These are phyloP conservation scores for Diaporthe capsici DNA, from an alignment of 2,329 filamentous ascomycete genomes.

Conservation along the genomic window DNA sequence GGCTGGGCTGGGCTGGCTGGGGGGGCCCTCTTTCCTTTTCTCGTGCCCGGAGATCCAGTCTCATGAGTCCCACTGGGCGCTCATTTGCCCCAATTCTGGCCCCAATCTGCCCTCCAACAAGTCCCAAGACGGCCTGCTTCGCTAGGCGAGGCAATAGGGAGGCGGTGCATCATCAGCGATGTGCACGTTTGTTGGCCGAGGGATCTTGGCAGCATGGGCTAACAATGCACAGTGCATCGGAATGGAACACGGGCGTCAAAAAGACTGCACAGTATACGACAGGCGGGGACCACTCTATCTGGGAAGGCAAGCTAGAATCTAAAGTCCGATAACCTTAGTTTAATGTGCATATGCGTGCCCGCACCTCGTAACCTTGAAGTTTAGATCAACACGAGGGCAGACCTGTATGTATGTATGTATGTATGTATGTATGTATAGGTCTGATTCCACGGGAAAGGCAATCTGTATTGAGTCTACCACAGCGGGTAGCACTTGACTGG, in stretches of 20 bases:
- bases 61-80: conserved; percentile 12
- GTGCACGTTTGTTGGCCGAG: conserved; percentile 28
- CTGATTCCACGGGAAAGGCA: not conserved
- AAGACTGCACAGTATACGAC: not conserved
- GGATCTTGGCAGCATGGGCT: conserved; percentile 23
- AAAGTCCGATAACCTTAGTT: conserved; percentile 19
- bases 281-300: not conserved
- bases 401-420: not conserved
- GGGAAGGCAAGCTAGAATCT: not conserved
- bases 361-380: not conserved
- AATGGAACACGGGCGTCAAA: not conserved
- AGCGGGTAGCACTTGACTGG: not conserved
- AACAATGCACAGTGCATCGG: conserved; percentile 31
- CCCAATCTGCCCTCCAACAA: conserved; percentile 28
- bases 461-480: not conserved
- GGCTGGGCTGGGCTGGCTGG: conserved; percentile 16
- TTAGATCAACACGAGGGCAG: not conserved
- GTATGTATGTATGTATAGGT: too few relatives aligned
- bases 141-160: conserved; percentile 22
- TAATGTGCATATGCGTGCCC: not conserved
- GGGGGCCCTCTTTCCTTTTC: conserved; percentile 25
- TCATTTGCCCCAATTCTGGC: conserved; percentile 25
- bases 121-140: conserved; percentile 6
- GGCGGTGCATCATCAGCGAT: conserved; percentile 28
- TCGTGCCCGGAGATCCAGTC: conserved; percentile 12